phyloP scores from a whole-genome alignment of 495 filamentous ascomycete species.

The Aspergillus conjunctus region DNA sequence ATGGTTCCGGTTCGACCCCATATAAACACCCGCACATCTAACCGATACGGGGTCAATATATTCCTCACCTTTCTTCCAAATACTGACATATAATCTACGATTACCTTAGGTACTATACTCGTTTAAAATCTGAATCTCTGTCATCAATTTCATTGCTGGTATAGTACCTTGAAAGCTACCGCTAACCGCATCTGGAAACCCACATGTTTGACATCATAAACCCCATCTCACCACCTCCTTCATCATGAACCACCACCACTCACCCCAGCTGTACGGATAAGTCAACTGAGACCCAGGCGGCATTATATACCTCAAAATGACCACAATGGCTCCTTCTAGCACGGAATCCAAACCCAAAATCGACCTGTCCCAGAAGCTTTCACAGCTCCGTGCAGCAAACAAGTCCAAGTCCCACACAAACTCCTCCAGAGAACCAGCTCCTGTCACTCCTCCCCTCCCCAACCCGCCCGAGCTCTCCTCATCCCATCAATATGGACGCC shows the following conservation, averaged over 20 bases:
- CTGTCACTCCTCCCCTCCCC: conserved; percentile 71
- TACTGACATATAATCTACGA: too few species aligned
- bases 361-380: conserved; percentile 62
- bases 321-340: conserved; percentile 25
- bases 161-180: not conserved
- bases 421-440: conserved; percentile 62
- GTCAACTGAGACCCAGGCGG: conserved; percentile 1
- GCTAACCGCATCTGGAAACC: conserved; percentile 10
- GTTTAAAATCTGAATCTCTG: too few species aligned
- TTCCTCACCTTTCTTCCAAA: too few species aligned
- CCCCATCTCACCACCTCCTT: not conserved
- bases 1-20: not conserved
- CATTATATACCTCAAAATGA: conserved; percentile 29
- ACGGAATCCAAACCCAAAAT: conserved; percentile 46
- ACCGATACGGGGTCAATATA: too few species aligned
- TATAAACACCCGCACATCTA: too few species aligned
- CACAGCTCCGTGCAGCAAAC: conserved; percentile 65
- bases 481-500: conserved; percentile 62
- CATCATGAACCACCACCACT: not conserved
- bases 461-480: conserved; percentile 63
- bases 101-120: too few species aligned
- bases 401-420: conserved; percentile 53
- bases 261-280: not conserved
- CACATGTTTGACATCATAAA: conserved; percentile 13
- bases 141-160: not conserved